A percentile compares a stretch with the other conserved stretches of the same genome.
phyloP scores from a whole-genome alignment of 2,329 filamentous ascomycete genomes.

The Aureobasidium sp. region DNA sequence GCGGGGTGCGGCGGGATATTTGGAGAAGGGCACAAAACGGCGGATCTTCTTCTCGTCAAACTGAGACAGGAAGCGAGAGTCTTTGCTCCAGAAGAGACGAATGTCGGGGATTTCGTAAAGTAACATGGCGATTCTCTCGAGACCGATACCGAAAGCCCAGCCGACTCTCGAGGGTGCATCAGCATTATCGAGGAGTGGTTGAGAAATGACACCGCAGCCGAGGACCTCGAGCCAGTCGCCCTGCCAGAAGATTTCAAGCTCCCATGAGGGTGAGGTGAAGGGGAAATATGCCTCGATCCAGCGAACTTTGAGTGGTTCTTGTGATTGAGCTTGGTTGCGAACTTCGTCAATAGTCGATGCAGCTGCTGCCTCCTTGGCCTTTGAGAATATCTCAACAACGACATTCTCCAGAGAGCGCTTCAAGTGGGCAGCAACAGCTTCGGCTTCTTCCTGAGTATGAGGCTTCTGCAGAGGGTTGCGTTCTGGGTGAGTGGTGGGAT shows the following conservation, averaged over 20 bases:
- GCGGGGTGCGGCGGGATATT: conserved; percentile 80
- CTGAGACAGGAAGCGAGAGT: conserved; percentile 78
- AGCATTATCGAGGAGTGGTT: conserved; percentile 71
- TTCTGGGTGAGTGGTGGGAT: conserved; percentile 67
- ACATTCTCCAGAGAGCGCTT: conserved; percentile 85
- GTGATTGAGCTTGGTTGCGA: conserved; percentile 28
- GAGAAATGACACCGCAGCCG: conserved; percentile 84
- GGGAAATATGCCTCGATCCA: conserved; percentile 99
- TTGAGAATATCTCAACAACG: conserved; percentile 80
- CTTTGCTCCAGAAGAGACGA: conserved; percentile 87
- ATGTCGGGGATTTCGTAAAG: conserved; percentile 96
- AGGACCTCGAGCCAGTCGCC: conserved; percentile 94
- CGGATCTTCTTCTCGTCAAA: conserved; percentile 53
- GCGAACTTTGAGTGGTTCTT: conserved; percentile 72
- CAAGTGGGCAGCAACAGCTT: conserved; percentile 75
- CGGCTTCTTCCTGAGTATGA: conserved; percentile 69
- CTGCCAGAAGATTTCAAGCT: conserved; percentile 90
- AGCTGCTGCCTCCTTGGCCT: conserved; percentile 60
- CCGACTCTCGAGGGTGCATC: conserved; percentile 68
- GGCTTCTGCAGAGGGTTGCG: conserved; percentile 74
- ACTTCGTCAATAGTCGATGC: conserved; percentile 34
- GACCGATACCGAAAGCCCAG: conserved; percentile 92
- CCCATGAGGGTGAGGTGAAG: conserved; percentile 92
- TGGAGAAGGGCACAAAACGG: conserved; percentile 81
- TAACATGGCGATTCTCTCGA: conserved; percentile 95